Percentiles rank a stretch among this genome's conserved stretches.
Conservation (phyloP, 225 moss, liverwort and hornwort genomes). For the Climacium dendroides region DNA sequence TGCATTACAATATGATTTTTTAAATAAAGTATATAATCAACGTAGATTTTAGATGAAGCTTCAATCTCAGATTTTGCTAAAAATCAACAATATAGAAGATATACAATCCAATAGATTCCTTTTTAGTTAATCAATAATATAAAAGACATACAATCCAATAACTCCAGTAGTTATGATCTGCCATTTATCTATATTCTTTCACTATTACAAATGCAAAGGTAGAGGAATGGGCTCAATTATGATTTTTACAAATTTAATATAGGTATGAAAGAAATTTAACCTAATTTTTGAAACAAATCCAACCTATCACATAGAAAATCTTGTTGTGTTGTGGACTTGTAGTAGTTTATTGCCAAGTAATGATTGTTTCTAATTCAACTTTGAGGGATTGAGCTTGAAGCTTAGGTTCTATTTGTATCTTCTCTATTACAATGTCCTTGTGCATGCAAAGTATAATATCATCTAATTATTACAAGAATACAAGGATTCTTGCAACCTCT, state of each 20-base stretch:
- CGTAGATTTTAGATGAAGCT: not conserved
- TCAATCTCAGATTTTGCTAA: not conserved
- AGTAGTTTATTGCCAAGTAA: not conserved
- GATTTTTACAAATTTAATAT: not conserved
- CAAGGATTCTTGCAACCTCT: not conserved
- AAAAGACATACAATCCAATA: not conserved
- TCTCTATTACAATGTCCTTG: too few species aligned
- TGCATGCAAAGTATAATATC: not conserved
- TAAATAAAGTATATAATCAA: not conserved
- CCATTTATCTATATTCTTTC: not conserved
- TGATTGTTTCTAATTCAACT: not conserved
- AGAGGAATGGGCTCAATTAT: not conserved
- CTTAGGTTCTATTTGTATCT: not conserved
- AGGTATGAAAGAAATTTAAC: not conserved
- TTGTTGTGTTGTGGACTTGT: not conserved
- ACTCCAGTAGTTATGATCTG: fast-evolving
- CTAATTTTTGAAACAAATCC: not conserved
- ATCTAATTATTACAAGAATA: too few species aligned
- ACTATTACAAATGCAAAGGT: not conserved
- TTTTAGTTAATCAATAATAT: not conserved
- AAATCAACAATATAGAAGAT: too few species aligned
- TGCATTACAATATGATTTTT: too few species aligned
- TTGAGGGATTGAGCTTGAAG: not conserved
- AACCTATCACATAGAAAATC: not conserved
- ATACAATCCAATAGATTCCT: too few species aligned